These are phyloP conservation scores for Bondarzewia mesenterica DNA, from an alignment of 1,284 basidiomycete species.

Conservation along the genomic window DNA sequence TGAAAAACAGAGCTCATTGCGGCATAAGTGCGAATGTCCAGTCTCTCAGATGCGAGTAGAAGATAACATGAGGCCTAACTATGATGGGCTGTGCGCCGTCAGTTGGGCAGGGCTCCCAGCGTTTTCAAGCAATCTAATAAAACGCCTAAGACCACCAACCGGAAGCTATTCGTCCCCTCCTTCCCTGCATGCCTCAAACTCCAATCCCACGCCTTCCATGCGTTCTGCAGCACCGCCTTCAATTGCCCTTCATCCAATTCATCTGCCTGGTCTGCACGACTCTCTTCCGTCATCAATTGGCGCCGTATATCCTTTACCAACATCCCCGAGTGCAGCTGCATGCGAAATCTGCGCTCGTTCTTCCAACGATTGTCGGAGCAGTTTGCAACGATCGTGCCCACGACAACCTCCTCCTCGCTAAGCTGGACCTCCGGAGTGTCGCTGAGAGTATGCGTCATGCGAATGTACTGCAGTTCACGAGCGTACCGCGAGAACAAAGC, in stretches of 20 bases:
- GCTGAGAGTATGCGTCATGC: slow-evolving; percentile 59
- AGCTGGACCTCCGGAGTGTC: slow-evolving; percentile 46
- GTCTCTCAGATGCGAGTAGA: no score
- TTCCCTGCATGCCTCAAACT: slow-evolving; percentile 30
- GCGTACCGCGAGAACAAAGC: slow-evolving; percentile 32
- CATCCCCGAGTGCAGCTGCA: slow-evolving; percentile 49
- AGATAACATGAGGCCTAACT: no score
- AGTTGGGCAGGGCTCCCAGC: neutral
- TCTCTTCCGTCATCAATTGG: slow-evolving; percentile 26
- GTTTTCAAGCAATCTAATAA: neutral
- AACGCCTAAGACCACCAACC: neutral
- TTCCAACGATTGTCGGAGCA: slow-evolving; percentile 49
- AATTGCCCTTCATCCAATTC: slow-evolving; percentile 25
- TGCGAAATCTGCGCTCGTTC: slow-evolving; percentile 49
- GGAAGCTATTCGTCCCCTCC: slow-evolving; percentile 30
- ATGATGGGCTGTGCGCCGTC: no score
- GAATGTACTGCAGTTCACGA: slow-evolving; percentile 62
- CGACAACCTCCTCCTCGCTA: slow-evolving; percentile 64
- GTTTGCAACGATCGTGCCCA: slow-evolving; percentile 65
- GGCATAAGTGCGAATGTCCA: no score
- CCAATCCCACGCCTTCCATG: slow-evolving; percentile 60
- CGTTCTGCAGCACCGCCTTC: slow-evolving; percentile 36
- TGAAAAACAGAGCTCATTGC: no score
- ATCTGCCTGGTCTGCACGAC: slow-evolving; percentile 17
- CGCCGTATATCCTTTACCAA: slow-evolving; percentile 45